Percentiles rank a stretch among this genome's conserved stretches.
Conservation (phyloP, 805 yeast genomes). For the Saccharomycopsis guyanensis region DNA sequence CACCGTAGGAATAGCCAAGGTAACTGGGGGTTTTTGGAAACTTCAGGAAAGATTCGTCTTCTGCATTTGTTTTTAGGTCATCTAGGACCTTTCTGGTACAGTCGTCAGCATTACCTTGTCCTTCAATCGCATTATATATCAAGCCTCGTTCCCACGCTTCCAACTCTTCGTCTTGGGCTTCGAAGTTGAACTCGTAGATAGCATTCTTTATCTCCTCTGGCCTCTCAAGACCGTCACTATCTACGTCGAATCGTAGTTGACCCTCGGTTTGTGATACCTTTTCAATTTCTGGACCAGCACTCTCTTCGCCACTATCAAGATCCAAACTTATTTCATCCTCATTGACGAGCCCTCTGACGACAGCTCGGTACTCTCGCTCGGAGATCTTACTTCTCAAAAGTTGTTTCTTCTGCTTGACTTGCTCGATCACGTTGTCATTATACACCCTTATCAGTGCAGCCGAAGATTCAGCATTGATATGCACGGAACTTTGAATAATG, state of each 20-base stretch:
- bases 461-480: no score
- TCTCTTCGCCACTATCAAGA: neutral
- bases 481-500: no score
- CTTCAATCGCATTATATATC: conserved; percentile 7
- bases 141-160: conserved; percentile 11
- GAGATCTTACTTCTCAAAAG: neutral
- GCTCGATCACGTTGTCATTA: conserved; percentile 5
- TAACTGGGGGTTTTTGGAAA: conserved; percentile 5
- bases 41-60: neutral
- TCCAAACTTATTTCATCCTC: neutral
- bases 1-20: no score
- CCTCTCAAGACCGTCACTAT: neutral
- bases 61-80: neutral
- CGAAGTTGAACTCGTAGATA: conserved; percentile 12
- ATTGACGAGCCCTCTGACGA: neutral
- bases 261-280: neutral
- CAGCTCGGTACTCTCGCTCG: no score
- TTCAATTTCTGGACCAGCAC: neutral
- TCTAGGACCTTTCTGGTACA: neutral
- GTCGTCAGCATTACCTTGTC: neutral
- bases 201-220: conserved; percentile 10
- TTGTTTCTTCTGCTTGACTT: conserved; percentile 6
- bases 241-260: neutral
- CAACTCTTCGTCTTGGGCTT: conserved; percentile 6
- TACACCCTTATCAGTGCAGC: conserved; percentile 2